Conservation (phyloP, 1,284 basidiomycete genomes). For the Ceratobasidium sp. region DNA sequence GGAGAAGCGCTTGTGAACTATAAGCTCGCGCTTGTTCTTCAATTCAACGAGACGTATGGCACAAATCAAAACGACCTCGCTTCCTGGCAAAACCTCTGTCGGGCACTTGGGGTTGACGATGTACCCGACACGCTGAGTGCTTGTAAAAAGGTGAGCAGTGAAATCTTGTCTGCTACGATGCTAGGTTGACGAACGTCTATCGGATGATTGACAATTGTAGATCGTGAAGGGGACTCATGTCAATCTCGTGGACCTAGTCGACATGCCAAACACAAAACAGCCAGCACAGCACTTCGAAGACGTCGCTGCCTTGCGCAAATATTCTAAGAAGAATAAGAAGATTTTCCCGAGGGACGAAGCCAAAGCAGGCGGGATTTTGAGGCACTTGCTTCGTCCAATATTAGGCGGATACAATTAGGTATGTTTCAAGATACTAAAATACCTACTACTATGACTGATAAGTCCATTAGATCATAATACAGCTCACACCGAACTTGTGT, state of each 20-base stretch:
- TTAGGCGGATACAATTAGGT: neutral
- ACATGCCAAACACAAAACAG: neutral
- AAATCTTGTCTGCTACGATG: too few relatives aligned
- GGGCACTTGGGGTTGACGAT: neutral
- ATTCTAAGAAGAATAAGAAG: constrained; percentile 13
- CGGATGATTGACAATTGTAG: neutral
- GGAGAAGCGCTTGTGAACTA: neutral
- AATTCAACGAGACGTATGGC: constrained; percentile 32
- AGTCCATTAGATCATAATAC: too few relatives aligned
- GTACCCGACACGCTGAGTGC: neutral
- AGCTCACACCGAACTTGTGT: too few relatives aligned
- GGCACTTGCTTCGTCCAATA: constrained; percentile 13
- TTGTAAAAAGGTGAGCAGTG: constrained; percentile 16
- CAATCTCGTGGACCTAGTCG: constrained; percentile 26
- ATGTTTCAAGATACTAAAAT: too few relatives aligned
- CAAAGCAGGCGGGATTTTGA: constrained; percentile 20
- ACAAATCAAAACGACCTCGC: constrained; percentile 29
- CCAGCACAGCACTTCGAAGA: neutral
- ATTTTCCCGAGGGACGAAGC: constrained; percentile 7
- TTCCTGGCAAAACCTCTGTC: constrained; percentile 34
- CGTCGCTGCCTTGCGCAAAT: neutral
- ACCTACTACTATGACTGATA: too few relatives aligned
- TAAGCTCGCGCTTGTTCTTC: neutral
- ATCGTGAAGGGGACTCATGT: neutral
- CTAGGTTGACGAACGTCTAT: neutral